A percentile compares a stretch with the other conserved stretches of the same genome.
These are phyloP conservation scores for Paraconiothyrium sp. DNA, from an alignment of 2,329 filamentous ascomycete genomes.

Conservation along the genomic window DNA sequence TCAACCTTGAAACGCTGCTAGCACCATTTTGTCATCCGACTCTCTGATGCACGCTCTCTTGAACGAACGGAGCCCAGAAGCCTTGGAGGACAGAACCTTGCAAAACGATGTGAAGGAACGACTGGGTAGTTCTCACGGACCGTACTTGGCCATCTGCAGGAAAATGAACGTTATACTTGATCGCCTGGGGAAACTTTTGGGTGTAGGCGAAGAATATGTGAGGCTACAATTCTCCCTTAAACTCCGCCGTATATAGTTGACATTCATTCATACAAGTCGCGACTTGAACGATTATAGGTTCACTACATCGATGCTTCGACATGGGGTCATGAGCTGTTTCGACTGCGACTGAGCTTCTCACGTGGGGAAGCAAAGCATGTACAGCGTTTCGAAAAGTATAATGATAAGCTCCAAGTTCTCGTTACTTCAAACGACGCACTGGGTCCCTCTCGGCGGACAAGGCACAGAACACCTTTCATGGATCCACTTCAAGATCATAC, in stretches of 20 bases:
- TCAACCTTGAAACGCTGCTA: not conserved
- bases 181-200: not conserved
- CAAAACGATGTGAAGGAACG: not conserved
- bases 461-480: not conserved
- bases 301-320: not conserved
- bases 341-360: not conserved
- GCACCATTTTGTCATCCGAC: not conserved
- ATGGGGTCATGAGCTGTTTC: not conserved
- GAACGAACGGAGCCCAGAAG: not conserved
- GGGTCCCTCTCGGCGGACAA: not conserved
- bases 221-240: no score
- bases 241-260: no score
- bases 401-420: not conserved
- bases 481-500: not conserved
- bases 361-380: not conserved
- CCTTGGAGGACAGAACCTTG: not conserved
- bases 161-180: not conserved
- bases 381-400: not conserved
- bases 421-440: not conserved
- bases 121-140: not conserved
- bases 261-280: not conserved
- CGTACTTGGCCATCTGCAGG: not conserved
- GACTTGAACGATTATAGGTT: not conserved
- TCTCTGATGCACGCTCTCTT: not conserved
- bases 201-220: not conserved